These are phyloP conservation scores for Corrigiola litoralis DNA, from an alignment of 179 eudicot species.

Conservation along the genomic window DNA sequence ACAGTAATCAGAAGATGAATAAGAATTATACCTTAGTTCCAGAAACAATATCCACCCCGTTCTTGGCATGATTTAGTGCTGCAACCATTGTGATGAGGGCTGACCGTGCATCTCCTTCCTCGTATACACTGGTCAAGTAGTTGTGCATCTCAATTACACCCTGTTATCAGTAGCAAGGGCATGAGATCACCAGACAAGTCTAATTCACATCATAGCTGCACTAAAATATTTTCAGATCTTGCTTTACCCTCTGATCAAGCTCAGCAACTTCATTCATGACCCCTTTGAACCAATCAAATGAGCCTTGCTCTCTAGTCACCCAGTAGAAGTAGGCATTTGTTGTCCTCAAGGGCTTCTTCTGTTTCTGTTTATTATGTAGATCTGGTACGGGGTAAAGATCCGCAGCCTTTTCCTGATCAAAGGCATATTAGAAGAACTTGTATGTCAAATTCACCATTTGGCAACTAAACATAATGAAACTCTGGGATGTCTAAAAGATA, in stretches of 20 bases:
- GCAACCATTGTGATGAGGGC: slow-evolving; percentile 96
- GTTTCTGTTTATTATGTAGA: slow-evolving; percentile 35
- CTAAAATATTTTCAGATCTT: neutral
- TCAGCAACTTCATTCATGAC: slow-evolving; percentile 98
- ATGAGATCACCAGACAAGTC: slow-evolving; percentile 2
- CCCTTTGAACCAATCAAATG: slow-evolving; percentile 99
- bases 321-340: slow-evolving; percentile 96
- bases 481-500: neutral
- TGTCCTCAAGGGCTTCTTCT: slow-evolving; percentile 68
- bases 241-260: slow-evolving; percentile 78
- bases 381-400: slow-evolving; percentile 45
- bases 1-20: neutral
- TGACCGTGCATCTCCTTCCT: slow-evolving; percentile 98
- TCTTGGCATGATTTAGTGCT: slow-evolving; percentile 97
- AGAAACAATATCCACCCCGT: slow-evolving; percentile 86
- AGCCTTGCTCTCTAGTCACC: slow-evolving; percentile 95
- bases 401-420: slow-evolving; percentile 33
- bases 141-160: slow-evolving; percentile 99
- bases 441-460: neutral
- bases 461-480: neutral
- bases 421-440: neutral
- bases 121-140: slow-evolving; percentile 91
- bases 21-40: slow-evolving; percentile 70
- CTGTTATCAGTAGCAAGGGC: slow-evolving; percentile 28
- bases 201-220: neutral